Evolutionary conservation across 768 basidiomycete species (phyloP).

Genomic region (Leccinum barrowsii): DNA sequence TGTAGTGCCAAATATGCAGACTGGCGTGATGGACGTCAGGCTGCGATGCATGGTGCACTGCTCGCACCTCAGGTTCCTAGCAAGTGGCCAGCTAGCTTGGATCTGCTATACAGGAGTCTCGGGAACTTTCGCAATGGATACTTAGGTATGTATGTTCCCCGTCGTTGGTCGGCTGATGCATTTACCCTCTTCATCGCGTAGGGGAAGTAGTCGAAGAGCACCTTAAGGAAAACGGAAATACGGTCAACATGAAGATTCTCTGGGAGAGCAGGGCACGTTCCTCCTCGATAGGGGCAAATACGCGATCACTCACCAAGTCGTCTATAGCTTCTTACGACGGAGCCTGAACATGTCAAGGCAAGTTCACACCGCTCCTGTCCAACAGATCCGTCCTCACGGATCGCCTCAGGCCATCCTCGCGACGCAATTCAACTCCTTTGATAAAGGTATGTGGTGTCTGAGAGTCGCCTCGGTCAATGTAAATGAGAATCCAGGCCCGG

Average conservation of each 20-base stretch:
- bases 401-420: constrained; percentile 38
- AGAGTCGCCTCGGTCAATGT: constrained; percentile 9
- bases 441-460: constrained; percentile 32
- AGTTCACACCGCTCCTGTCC: not conserved
- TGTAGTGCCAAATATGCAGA: constrained; percentile 14
- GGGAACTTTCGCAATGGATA: constrained; percentile 26
- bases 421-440: constrained; percentile 42
- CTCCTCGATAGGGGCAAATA: not conserved
- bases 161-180: not conserved
- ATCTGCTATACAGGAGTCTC: constrained; percentile 26
- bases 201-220: constrained; percentile 28
- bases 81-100: constrained; percentile 37
- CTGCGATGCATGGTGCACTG: constrained; percentile 25
- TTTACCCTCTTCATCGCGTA: constrained; percentile 8
- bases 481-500: constrained; percentile 22
- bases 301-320: not conserved
- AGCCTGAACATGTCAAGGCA: constrained; percentile 48
- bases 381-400: not conserved
- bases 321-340: constrained; percentile 41
- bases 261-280: constrained; percentile 37
- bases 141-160: constrained; percentile 22
- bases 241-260: constrained; percentile 33
- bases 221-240: constrained; percentile 28
- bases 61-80: constrained; percentile 33
- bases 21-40: constrained; percentile 10